These are phyloP conservation scores for Laguncularia racemosa DNA, from an alignment of 345 rosid species.

Conservation along the genomic window DNA sequence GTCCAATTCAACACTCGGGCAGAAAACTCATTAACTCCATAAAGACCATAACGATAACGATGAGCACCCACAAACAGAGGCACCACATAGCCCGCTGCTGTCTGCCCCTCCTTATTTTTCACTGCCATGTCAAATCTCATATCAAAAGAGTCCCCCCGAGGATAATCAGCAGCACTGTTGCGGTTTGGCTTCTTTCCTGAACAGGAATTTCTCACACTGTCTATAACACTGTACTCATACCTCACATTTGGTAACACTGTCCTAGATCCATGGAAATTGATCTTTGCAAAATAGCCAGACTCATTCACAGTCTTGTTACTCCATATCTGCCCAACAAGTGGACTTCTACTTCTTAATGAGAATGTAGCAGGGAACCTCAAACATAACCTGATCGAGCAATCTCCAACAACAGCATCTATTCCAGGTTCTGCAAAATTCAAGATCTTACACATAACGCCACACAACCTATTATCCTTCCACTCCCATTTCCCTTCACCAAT, in stretches of 20 bases:
- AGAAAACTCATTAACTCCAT: background rate
- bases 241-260: conserved; percentile 23
- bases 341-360: conserved; percentile 37
- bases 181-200: conserved; percentile 22
- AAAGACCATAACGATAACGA: conserved; percentile 15
- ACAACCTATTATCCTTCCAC: conserved; percentile 42
- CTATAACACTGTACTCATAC: conserved; percentile 52
- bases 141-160: conserved; percentile 46
- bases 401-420: conserved; percentile 40
- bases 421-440: conserved; percentile 38
- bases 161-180: conserved; percentile 41
- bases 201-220: conserved; percentile 33
- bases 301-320: conserved; percentile 40
- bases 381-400: conserved; percentile 62
- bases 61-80: conserved; percentile 66
- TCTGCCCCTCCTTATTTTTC: conserved; percentile 32
- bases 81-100: conserved; percentile 34
- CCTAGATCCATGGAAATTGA: conserved; percentile 35
- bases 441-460: conserved; percentile 61
- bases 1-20: background rate
- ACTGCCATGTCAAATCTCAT: conserved; percentile 58
- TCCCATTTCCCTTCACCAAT: conserved; percentile 84
- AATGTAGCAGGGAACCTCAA: conserved; percentile 50
- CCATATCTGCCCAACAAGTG: conserved; percentile 52
- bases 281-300: conserved; percentile 33